phyloP scores from a whole-genome alignment of 1,284 basidiomycete genomes.

The Cryptococcus sp. region DNA sequence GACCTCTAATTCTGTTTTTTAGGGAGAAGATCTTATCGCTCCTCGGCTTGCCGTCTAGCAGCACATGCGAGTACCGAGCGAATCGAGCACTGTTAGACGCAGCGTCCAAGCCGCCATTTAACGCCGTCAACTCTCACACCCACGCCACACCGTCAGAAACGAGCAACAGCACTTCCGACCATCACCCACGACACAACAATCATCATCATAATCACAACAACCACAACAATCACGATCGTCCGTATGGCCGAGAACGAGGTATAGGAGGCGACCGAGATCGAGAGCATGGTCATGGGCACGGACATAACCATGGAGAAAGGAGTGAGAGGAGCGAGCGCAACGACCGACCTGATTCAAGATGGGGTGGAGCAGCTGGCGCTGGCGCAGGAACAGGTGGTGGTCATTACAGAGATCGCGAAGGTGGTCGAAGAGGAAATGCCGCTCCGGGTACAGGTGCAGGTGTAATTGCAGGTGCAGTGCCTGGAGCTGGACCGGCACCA shows the following conservation, averaged over 20 bases:
- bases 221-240: background rate
- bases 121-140: constrained; percentile 2
- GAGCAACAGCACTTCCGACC: background rate
- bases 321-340: background rate
- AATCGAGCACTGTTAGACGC: constrained; percentile 50
- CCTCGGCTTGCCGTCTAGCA: constrained; percentile 44
- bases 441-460: no score
- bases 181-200: background rate
- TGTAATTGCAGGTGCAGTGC: background rate
- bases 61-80: constrained; percentile 52
- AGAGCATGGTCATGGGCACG: background rate
- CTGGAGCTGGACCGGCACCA: background rate
- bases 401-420: background rate
- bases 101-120: constrained; percentile 24
- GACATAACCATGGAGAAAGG: background rate
- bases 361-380: background rate
- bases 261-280: background rate
- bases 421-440: no score
- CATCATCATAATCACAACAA: background rate
- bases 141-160: background rate
- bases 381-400: background rate
- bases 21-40: constrained; percentile 51
- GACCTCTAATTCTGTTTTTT: background rate
- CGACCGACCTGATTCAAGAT: background rate
- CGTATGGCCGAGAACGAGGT: background rate